Base-by-base conservation (phyloP, 2,329 filamentous ascomycete species). In the Claviceps spartinae region DNA sequence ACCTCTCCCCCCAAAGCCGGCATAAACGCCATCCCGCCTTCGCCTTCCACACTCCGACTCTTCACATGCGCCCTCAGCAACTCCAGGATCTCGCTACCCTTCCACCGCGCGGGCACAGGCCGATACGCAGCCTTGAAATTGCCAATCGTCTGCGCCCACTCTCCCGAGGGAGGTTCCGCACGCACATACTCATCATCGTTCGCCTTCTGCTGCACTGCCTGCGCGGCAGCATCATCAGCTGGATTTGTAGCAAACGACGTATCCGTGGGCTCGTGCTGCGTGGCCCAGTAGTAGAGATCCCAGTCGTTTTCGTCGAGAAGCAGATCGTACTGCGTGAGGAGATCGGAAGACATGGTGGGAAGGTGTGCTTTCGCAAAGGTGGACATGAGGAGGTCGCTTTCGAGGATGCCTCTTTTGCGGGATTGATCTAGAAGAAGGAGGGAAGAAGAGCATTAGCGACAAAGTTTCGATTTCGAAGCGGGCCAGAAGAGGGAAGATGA, bases 251-350 rank as follows among this genome's bases (percentile, higher is more conserved):
- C 73, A 50, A 73, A 67, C 37, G 80, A 67, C 40, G 80, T 57
- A 56, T 67, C 66, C 48, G 73, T 67, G 36, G 81, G 59, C 57
- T 68, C 67, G 60, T 88, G 82, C 69, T 98, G 93, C 16, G 93
- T 98, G 3, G 87, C 88, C 93, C 93, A 98, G 77, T 98, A 98
- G 76, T 98, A 98, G 56, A 98, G 96, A 67, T 98, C 93, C 93
- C 93, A 98, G 73, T 98, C 93, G 69, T 98, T 98, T 72, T 98
- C 93, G 69, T 98, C 93, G 52, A 98, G 82, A 74, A 98, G 94
- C 30, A 78, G 73, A 67, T 97, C 91, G 73, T 93, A 97, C 69
- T 95, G 81, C 60, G 79, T 70, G 60, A 97, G 82, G 64, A 94
- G 86, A 49, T 75, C 69, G 5, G 73, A 68, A 1, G 78, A 79